phyloP scores from a whole-genome alignment of 1,139 yeast species.

The Hansenula sp. region DNA sequence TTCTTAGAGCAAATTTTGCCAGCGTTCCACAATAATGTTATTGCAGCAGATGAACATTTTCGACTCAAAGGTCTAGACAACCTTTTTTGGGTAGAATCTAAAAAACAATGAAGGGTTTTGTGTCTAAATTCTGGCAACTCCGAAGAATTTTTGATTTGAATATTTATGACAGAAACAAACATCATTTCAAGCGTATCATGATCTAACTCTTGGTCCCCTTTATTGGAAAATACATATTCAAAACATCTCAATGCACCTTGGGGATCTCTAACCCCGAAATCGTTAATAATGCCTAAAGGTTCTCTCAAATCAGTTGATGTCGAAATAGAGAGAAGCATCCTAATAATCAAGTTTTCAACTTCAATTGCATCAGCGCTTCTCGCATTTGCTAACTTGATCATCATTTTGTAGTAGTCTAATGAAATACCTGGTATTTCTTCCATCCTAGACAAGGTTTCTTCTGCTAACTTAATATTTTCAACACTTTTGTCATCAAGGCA shows the following conservation, averaged over 20 bases:
- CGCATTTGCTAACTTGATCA: constrained; percentile 15
- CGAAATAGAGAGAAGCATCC: constrained; percentile 25
- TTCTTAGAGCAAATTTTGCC: constrained; percentile 24
- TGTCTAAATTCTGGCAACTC: constrained; percentile 7
- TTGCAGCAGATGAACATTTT: constrained; percentile 22
- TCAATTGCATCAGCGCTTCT: constrained; percentile 6
- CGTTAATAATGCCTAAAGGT: constrained; percentile 19
- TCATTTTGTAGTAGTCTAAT: constrained; percentile 21
- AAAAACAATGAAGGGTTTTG: constrained; percentile 11
- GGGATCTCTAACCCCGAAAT: constrained; percentile 18
- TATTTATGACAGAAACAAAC: constrained; percentile 16
- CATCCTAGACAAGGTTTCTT: constrained; percentile 12
- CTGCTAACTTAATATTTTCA: constrained; percentile 11
- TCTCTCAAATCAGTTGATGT: constrained; percentile 13
- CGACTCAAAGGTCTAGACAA: constrained; percentile 20
- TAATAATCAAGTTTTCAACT: constrained; percentile 25
- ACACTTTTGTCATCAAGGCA: constrained; percentile 16
- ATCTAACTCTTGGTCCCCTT: constrained; percentile 17
- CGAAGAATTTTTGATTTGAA: constrained; percentile 8
- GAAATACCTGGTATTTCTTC: constrained; percentile 8
- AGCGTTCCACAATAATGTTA: constrained; percentile 30
- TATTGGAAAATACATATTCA: constrained; percentile 25
- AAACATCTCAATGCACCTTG: constrained; percentile 25
- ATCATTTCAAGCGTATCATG: constrained; percentile 22
- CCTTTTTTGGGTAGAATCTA: constrained; percentile 24